These are phyloP conservation scores for Zarea fungicola DNA, from an alignment of 2,329 filamentous ascomycete species.

Conservation along the genomic window DNA sequence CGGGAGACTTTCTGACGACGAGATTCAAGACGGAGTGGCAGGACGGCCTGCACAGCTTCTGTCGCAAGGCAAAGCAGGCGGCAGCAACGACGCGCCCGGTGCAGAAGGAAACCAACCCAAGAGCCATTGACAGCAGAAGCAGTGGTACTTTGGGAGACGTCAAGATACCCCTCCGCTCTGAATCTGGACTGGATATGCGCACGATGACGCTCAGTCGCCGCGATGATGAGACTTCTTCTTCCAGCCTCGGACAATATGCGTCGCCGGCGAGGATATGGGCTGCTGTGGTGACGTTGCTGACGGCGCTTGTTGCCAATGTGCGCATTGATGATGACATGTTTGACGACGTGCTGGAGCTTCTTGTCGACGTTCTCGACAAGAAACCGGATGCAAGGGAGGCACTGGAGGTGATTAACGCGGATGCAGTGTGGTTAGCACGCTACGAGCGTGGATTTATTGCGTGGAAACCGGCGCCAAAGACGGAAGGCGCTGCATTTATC, in stretches of 20 bases:
- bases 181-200: conserved; percentile 11
- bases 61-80: conserved; percentile 36
- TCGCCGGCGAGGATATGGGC: conserved; percentile 61
- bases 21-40: conserved; percentile 72
- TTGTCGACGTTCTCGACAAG: conserved; percentile 45
- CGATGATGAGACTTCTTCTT: conserved; percentile 15
- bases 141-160: conserved; percentile 17
- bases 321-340: conserved; percentile 63
- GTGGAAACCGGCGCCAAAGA: conserved; percentile 31
- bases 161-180: conserved; percentile 29
- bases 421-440: conserved; percentile 70
- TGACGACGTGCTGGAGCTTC: conserved; percentile 62
- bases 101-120: conserved; percentile 9
- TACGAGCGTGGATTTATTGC: conserved; percentile 41
- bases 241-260: conserved; percentile 52
- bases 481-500: conserved; percentile 33
- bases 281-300: conserved; percentile 53
- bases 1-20: conserved; percentile 74
- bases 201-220: not conserved
- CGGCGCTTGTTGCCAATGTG: conserved; percentile 57
- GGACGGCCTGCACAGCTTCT: conserved; percentile 48
- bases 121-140: conserved; percentile 11
- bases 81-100: conserved; percentile 20
- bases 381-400: conserved; percentile 47
- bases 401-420: conserved; percentile 61